phyloP scores from a whole-genome alignment of 331 rosid species.

The Arachis monticola region DNA sequence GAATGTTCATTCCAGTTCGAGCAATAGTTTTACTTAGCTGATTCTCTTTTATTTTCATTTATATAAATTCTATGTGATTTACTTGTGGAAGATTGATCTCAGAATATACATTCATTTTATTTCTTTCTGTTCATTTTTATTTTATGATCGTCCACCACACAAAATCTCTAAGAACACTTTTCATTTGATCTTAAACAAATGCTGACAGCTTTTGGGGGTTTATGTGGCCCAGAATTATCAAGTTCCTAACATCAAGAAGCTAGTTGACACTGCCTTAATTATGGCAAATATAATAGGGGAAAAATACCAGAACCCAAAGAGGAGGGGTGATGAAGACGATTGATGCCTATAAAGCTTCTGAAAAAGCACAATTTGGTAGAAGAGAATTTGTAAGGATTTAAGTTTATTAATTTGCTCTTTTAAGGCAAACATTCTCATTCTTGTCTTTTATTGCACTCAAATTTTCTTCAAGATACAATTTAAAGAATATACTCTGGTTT shows the following conservation, averaged over 20 bases:
- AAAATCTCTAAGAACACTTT: background rate
- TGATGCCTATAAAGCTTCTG: constrained; percentile 20
- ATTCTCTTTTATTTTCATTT: background rate
- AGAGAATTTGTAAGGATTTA: too few relatives aligned
- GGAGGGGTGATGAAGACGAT: constrained; percentile 43
- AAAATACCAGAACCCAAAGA: constrained; percentile 75
- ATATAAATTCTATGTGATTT: background rate
- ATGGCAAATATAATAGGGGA: constrained; percentile 67
- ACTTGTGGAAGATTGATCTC: background rate
- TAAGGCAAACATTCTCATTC: too few relatives aligned
- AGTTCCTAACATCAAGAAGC: constrained; percentile 70
- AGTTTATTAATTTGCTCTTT: too few relatives aligned
- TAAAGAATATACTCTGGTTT: too few relatives aligned
- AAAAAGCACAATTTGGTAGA: background rate
- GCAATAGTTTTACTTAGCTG: background rate
- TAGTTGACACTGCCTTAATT: constrained; percentile 62
- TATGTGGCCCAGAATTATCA: constrained; percentile 67
- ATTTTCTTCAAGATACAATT: too few relatives aligned
- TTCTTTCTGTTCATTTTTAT: background rate
- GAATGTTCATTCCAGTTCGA: background rate
- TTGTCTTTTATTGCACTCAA: too few relatives aligned
- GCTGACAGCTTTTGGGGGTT: constrained; percentile 50
- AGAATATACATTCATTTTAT: background rate
- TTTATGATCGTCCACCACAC: background rate
- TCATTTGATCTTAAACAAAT: constrained; percentile 6